Evolutionary conservation across 1,284 basidiomycete species (phyloP).

Genomic region (Earliella scabrosa): DNA sequence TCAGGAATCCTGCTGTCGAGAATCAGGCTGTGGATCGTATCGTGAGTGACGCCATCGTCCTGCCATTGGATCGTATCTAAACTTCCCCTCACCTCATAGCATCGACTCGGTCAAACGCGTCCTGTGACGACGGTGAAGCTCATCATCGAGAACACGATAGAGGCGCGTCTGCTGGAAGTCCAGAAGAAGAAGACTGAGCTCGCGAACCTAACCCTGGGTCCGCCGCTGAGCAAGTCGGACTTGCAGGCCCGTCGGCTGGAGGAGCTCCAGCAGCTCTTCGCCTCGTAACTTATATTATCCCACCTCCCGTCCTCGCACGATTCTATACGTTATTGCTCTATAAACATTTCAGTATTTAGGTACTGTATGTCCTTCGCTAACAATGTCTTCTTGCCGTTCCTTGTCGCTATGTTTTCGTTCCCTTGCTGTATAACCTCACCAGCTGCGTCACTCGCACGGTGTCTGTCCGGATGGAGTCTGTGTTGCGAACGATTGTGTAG

Average conservation of each 20-base stretch:
- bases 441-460: background rate
- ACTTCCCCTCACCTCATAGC: constrained; percentile 47
- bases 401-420: constrained; percentile 22
- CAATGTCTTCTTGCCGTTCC: constrained; percentile 5
- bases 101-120: constrained; percentile 91
- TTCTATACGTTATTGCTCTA: constrained; percentile 17
- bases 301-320: background rate
- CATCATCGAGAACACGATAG: constrained; percentile 94
- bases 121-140: constrained; percentile 92
- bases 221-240: constrained; percentile 83
- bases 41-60: constrained; percentile 48
- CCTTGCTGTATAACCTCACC: constrained; percentile 15
- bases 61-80: too few relatives aligned
- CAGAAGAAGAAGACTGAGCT: constrained; percentile 95
- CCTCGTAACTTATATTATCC: constrained; percentile 39
- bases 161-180: constrained; percentile 86
- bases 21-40: constrained; percentile 96
- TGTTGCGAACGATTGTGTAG: background rate
- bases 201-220: constrained; percentile 87
- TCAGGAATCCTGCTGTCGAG: constrained; percentile 95
- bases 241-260: constrained; percentile 84
- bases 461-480: background rate
- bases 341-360: constrained; percentile 9
- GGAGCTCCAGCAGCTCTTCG: constrained; percentile 76
- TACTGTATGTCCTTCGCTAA: constrained; percentile 19